Percentiles rank a stretch among this genome's conserved stretches.
Evolutionary conservation across 2,329 filamentous ascomycete species (phyloP).

Genomic region (Phaeosphaeriaceae sp.): DNA sequence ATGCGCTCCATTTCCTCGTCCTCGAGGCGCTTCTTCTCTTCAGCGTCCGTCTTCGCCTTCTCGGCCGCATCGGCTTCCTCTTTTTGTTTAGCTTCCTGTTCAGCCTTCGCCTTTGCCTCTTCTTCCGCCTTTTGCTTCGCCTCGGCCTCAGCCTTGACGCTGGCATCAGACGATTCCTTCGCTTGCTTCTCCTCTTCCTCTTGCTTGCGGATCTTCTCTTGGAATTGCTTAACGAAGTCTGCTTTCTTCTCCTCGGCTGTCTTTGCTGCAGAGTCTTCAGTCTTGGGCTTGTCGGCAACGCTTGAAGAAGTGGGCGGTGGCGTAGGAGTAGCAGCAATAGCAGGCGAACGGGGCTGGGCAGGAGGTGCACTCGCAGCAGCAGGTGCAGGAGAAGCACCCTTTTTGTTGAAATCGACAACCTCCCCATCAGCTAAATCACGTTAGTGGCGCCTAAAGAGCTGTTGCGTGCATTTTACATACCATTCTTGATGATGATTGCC

Average conservation of each 20-base stretch:
- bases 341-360: slow-evolving; percentile 63
- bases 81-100: slow-evolving; percentile 42
- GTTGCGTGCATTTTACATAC: background rate
- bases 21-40: slow-evolving; percentile 45
- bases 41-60: slow-evolving; percentile 50
- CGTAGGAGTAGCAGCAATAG: slow-evolving; percentile 72
- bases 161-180: slow-evolving; percentile 49
- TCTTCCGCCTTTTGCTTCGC: slow-evolving; percentile 61
- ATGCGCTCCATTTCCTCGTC: slow-evolving; percentile 62
- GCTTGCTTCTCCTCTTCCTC: slow-evolving; percentile 67
- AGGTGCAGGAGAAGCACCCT: slow-evolving; percentile 50
- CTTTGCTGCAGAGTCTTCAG: slow-evolving; percentile 72
- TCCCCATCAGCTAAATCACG: slow-evolving; percentile 82
- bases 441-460: background rate
- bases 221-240: slow-evolving; percentile 73
- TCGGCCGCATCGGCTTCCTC: slow-evolving; percentile 44
- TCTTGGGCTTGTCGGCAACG: slow-evolving; percentile 67
- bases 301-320: slow-evolving; percentile 76
- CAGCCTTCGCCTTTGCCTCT: slow-evolving; percentile 50
- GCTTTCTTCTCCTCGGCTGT: slow-evolving; percentile 74
- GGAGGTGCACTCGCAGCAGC: slow-evolving; percentile 51
- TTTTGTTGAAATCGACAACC: slow-evolving; percentile 67
- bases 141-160: slow-evolving; percentile 52
- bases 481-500: slow-evolving; percentile 82
- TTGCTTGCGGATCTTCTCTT: slow-evolving; percentile 56